Evolutionary conservation across 441 rosid genomes (phyloP).

Genomic region (Syzygium syzygioides): DNA sequence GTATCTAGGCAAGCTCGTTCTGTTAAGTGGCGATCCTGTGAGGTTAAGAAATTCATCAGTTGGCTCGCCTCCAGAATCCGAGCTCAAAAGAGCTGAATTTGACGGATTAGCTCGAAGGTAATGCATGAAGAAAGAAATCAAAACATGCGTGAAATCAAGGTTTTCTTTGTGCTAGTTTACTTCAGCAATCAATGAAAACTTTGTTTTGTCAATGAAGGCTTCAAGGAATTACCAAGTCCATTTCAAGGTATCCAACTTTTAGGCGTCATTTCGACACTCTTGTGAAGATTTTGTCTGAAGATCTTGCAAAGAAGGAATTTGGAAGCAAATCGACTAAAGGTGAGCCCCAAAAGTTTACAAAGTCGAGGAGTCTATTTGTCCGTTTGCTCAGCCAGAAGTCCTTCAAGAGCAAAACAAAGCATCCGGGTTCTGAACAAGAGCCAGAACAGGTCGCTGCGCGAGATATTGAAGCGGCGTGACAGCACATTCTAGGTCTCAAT

Average conservation of each 20-base stretch:
- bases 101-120: constrained; percentile 94
- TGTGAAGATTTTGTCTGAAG: constrained; percentile 49
- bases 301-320: constrained; percentile 35
- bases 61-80: constrained; percentile 56
- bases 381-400: not conserved
- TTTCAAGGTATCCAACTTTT: constrained; percentile 71
- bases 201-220: constrained; percentile 5
- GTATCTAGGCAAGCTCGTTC: constrained; percentile 61
- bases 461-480: not conserved
- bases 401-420: not conserved
- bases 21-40: constrained; percentile 51
- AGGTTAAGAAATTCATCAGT: constrained; percentile 44
- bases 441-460: not conserved
- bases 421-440: not conserved
- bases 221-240: constrained; percentile 2
- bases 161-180: not conserved
- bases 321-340: not conserved
- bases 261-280: constrained; percentile 55
- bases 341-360: not conserved
- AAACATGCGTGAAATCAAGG: not conserved
- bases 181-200: not conserved
- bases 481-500: not conserved
- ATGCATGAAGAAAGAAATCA: not conserved
- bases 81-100: constrained; percentile 69
- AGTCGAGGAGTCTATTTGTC: not conserved